Evolutionary conservation across 2,329 filamentous ascomycete species (phyloP).

Genomic region (Aspergillus proliferans): DNA sequence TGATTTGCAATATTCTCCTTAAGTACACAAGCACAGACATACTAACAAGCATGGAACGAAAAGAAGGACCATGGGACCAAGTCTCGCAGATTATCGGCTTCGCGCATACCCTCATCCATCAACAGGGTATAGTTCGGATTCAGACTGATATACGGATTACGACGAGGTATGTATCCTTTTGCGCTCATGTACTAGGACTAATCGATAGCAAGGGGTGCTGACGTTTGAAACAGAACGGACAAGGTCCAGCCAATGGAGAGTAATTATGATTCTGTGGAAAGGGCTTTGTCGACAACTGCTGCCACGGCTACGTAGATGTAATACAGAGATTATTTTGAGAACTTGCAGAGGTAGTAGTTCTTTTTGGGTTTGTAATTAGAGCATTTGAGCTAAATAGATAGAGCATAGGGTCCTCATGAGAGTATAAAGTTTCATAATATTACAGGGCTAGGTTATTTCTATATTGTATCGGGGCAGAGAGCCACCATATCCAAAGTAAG

Average conservation of each 20-base stretch:
- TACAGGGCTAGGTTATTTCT: too few relatives aligned
- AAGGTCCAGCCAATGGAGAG: slow-evolving; percentile 71
- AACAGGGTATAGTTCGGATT: slow-evolving; percentile 66
- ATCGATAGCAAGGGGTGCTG: not conserved
- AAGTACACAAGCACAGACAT: not conserved
- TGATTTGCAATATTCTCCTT: not conserved
- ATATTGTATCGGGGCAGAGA: too few relatives aligned
- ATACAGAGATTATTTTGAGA: not conserved
- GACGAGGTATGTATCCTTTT: slow-evolving; percentile 49
- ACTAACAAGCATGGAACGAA: not conserved
- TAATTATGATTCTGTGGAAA: slow-evolving; percentile 58
- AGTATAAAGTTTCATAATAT: too few relatives aligned
- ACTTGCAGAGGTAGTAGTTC: too few relatives aligned
- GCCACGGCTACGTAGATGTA: not conserved
- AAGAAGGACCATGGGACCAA: slow-evolving; percentile 82
- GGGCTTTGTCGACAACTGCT: slow-evolving; percentile 32
- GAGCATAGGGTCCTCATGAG: too few relatives aligned
- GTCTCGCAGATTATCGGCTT: slow-evolving; percentile 74
- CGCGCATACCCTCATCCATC: slow-evolving; percentile 67
- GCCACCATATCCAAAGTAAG: too few relatives aligned
- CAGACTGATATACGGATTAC: slow-evolving; percentile 81
- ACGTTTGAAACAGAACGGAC: slow-evolving; percentile 55
- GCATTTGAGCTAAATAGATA: too few relatives aligned
- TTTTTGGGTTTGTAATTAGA: too few relatives aligned
- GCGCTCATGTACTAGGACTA: not conserved